Base-by-base conservation (phyloP, 495 filamentous ascomycete species). In the Penicillium silybi region DNA sequence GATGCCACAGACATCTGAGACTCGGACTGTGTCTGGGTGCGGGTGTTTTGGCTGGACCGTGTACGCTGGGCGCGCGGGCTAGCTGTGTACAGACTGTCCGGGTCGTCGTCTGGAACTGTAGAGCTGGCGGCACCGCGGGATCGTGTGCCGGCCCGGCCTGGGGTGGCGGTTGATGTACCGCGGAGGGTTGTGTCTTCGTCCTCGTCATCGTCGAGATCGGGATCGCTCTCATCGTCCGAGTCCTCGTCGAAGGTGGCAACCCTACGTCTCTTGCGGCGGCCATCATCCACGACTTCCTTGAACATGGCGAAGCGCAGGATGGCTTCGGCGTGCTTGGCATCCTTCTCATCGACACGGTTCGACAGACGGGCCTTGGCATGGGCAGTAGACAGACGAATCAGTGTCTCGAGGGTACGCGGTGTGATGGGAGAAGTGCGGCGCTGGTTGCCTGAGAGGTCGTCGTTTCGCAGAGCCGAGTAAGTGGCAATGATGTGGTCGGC, bases 251-350 rank as follows among this genome's bases (percentile, higher is more conserved):
- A 75, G 52, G 52, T 72, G 19, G 68, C 74, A 7, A 78, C 69
- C 63, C 81, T 84, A 54, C 82, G 76, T 50, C 81, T 67, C 74
- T 91, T 92, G 53, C 84, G 80, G 39, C 90, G 88, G 65, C 91
- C 89, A 57, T 89, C 87, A 66, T 93, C 88, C 18, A 96, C 75
- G 16, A 99, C 85, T 73, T 99, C 93, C 68, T 99, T 99, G 80
- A 97, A 99, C 48, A 99, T 83, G 16, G 93, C 93, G 64, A 96
- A 99, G 22, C 93, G 82, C 34, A 99, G 75, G 59, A 99, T 95
- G 16, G 83, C 77, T 64, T 99, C 92, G 10, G 93, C 93, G 44
- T 89, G 83, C 44, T 89, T 74, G 6, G 92, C 92, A 69, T 99
- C 93, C 45, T 85, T 84, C 63, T 95, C 86, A 41, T 97, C 93